Percentiles rank a stretch among this genome's conserved stretches.
These are phyloP conservation scores for Scedosporium boydii DNA, from an alignment of 2,329 filamentous ascomycete genomes.

Conservation along the genomic window DNA sequence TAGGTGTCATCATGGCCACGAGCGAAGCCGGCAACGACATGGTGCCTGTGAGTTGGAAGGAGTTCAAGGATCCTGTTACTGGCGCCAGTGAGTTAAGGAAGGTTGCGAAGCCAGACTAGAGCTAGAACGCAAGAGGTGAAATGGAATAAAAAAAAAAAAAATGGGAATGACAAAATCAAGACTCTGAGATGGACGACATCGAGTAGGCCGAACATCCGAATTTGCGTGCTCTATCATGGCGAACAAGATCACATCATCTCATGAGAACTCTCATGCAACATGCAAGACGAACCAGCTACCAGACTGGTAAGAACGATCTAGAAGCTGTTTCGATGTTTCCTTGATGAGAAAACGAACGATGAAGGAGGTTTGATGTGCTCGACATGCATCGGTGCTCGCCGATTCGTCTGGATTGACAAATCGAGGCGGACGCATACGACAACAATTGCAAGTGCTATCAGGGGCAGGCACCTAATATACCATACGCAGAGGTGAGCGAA, in stretches of 20 bases:
- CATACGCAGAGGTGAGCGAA: too few species aligned
- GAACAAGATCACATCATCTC: too few species aligned
- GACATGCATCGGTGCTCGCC: neutral
- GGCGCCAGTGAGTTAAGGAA: conserved; percentile 73
- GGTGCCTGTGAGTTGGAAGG: conserved; percentile 91
- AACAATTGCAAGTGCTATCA: too few species aligned
- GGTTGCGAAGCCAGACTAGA: conserved; percentile 82
- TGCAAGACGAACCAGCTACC: too few species aligned
- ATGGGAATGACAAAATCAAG: neutral
- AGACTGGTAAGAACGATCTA: too few species aligned
- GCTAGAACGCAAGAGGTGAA: neutral
- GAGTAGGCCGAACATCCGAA: neutral
- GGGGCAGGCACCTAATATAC: too few species aligned
- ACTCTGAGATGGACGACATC: too few species aligned
- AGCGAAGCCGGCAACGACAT: conserved; percentile 84
- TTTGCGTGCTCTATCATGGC: neutral
- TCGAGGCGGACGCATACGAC: too few species aligned
- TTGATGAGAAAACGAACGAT: neutral
- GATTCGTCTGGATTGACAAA: neutral
- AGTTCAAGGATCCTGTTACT: conserved; percentile 77
- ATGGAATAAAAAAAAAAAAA: neutral
- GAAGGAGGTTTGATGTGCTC: neutral
- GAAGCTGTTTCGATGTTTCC: too few species aligned
- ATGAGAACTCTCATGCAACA: too few species aligned
- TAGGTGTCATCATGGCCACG: conserved; percentile 87